Percentiles rank a stretch among this genome's conserved stretches.
Conservation (phyloP, 108 stramenopile genomes). For the Stephanodiscus minutulus region DNA sequence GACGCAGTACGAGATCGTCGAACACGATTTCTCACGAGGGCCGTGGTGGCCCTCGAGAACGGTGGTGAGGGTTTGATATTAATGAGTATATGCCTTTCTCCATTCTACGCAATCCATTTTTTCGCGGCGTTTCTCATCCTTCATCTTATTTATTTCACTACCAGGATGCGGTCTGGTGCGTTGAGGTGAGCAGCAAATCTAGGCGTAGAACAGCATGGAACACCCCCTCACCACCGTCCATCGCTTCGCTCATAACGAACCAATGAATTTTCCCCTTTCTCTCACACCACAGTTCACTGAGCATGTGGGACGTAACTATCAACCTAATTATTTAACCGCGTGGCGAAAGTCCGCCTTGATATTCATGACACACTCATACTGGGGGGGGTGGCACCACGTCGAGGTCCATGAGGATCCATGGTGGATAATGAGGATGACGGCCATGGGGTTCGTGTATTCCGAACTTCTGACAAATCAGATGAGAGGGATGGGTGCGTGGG, state of each 20-base stretch:
- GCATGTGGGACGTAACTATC: constrained; percentile 66
- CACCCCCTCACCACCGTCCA: no score
- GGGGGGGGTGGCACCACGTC: constrained; percentile 80
- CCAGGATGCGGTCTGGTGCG: constrained; percentile 73
- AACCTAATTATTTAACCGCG: constrained; percentile 68
- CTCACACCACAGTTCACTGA: constrained; percentile 46
- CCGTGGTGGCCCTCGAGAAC: constrained; percentile 86
- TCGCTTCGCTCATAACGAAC: no score
- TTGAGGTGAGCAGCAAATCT: constrained; percentile 44
- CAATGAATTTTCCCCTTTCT: constrained; percentile 16
- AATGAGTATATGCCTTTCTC: neutral
- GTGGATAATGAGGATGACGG: constrained; percentile 71
- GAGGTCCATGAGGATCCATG: constrained; percentile 55
- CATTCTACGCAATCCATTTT: neutral
- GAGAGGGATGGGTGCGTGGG: constrained; percentile 28
- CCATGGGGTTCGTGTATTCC: constrained; percentile 62
- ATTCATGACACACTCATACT: constrained; percentile 55
- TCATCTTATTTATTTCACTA: neutral
- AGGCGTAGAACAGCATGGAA: no score
- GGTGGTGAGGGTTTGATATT: constrained; percentile 14
- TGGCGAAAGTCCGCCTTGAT: constrained; percentile 81
- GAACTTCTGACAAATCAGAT: constrained; percentile 43
- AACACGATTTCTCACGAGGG: constrained; percentile 76
- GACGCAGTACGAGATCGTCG: constrained; percentile 24
- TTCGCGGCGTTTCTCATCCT: neutral